phyloP scores from a whole-genome alignment of 2,329 filamentous ascomycete species.

The Stachybotrys chartarum region DNA sequence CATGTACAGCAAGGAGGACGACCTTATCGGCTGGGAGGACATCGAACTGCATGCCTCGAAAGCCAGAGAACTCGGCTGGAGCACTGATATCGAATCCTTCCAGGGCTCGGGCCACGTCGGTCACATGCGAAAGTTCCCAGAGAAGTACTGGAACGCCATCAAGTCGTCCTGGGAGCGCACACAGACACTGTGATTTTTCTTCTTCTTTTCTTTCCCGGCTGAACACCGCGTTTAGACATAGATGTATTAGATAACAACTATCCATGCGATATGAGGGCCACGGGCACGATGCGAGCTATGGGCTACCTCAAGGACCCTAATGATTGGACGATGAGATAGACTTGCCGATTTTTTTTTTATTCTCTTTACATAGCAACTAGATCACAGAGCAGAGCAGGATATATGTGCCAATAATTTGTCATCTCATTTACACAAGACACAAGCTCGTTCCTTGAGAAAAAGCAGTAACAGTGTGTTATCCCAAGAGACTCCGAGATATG shows the following conservation, averaged over 20 bases:
- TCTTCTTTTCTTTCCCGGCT: too few relatives aligned
- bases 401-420: background rate
- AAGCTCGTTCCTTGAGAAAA: too few relatives aligned
- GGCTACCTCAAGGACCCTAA: background rate
- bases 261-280: background rate
- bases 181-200: too few relatives aligned
- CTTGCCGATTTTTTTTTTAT: background rate
- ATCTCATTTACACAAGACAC: background rate
- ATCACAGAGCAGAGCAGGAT: background rate
- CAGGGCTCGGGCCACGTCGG: constrained; percentile 53
- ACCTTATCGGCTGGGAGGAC: constrained; percentile 47
- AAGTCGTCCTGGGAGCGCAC: constrained; percentile 14
- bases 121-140: constrained; percentile 49
- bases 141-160: constrained; percentile 49
- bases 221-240: background rate
- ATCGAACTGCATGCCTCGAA: constrained; percentile 46
- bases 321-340: background rate
- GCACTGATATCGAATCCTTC: constrained; percentile 43
- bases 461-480: too few relatives aligned
- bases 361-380: background rate
- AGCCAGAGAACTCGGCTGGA: constrained; percentile 40
- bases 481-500: too few relatives aligned
- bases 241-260: background rate
- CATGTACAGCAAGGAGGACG: constrained; percentile 51
- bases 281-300: background rate